A percentile compares a stretch with the other conserved stretches of the same genome.
phyloP scores from a whole-genome alignment of 176 grass and related monocot species.

The Tillandsia leiboldiana region DNA sequence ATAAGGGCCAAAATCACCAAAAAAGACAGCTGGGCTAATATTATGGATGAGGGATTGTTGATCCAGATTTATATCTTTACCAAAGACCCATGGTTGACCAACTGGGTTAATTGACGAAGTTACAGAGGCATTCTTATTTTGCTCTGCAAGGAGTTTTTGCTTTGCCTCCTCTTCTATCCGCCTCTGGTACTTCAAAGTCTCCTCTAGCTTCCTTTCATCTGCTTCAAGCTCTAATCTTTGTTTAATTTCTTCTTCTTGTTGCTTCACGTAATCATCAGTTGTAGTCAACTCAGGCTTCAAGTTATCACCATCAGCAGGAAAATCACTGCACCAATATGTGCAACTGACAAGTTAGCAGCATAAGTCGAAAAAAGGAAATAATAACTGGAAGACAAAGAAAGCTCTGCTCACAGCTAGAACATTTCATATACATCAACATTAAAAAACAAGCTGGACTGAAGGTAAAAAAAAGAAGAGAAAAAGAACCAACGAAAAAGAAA shows the following conservation, averaged over 20 bases:
- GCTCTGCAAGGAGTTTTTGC: constrained; percentile 47
- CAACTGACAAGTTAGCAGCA: constrained; percentile 2
- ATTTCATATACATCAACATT: too few species aligned
- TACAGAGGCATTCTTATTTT: constrained; percentile 30
- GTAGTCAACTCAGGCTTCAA: constrained; percentile 31
- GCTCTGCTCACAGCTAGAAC: neutral
- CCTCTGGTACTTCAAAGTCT: constrained; percentile 78
- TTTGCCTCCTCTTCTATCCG: constrained; percentile 79
- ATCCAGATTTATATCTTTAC: constrained; percentile 27
- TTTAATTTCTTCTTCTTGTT: constrained; percentile 70
- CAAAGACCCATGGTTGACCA: constrained; percentile 16
- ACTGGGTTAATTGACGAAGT: constrained; percentile 18
- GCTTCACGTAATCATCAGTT: constrained; percentile 43
- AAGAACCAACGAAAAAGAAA: too few species aligned
- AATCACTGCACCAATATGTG: constrained; percentile 51
- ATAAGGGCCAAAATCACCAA: constrained; percentile 70
- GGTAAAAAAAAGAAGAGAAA: too few species aligned
- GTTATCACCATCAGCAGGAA: constrained; percentile 37
- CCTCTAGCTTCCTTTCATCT: constrained; percentile 84
- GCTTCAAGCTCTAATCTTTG: constrained; percentile 52
- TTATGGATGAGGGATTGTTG: constrained; percentile 24
- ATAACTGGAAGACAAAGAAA: neutral
- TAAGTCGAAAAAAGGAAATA: neutral
- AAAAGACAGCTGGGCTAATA: constrained; percentile 27
- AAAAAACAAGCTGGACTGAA: too few species aligned